Evolutionary conservation across 1,284 basidiomycete species (phyloP).

Genomic region (Phylloboletellus chloephorus): DNA sequence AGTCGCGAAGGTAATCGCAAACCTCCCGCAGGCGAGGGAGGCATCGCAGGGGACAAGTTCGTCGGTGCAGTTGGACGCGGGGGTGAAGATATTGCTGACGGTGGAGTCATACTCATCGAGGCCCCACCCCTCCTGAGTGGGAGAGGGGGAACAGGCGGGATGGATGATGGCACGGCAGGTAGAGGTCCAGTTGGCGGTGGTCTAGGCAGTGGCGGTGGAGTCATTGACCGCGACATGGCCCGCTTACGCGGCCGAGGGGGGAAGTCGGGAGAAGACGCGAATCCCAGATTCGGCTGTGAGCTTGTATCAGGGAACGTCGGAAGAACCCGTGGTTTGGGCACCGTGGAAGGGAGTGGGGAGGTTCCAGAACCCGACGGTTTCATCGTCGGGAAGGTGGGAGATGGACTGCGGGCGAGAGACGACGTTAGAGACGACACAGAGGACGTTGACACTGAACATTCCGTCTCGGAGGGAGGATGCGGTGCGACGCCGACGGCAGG

Average conservation of each 20-base stretch:
- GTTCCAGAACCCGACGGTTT: background rate
- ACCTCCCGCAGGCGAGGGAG: conserved; percentile 27
- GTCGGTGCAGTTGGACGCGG: conserved; percentile 6
- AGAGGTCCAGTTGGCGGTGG: conserved; percentile 30
- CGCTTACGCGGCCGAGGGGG: conserved; percentile 20
- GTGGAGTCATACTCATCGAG: conserved; percentile 9
- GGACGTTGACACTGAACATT: conserved; percentile 9
- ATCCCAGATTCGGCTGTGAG: conserved; percentile 10
- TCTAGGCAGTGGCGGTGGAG: conserved; percentile 22
- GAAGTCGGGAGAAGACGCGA: background rate
- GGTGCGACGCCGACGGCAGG: conserved; percentile 25
- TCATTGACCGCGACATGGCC: conserved; percentile 24
- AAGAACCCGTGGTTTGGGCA: conserved; percentile 7
- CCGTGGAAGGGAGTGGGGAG: conserved; percentile 6
- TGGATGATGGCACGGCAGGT: conserved; percentile 24
- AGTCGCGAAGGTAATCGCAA: conserved; percentile 30
- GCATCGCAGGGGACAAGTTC: conserved; percentile 15
- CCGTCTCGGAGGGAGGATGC: conserved; percentile 26
- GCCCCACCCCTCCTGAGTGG: conserved; percentile 18
- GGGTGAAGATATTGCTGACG: conserved; percentile 4
- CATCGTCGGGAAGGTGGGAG: conserved; percentile 10
- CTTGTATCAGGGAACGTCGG: conserved; percentile 3
- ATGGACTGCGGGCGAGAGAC: conserved; percentile 6
- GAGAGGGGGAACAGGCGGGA: conserved; percentile 28
- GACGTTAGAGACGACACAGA: conserved; percentile 16